phyloP scores from a whole-genome alignment of 73 alveolate genomes.

The Paramecium octaurelia region DNA sequence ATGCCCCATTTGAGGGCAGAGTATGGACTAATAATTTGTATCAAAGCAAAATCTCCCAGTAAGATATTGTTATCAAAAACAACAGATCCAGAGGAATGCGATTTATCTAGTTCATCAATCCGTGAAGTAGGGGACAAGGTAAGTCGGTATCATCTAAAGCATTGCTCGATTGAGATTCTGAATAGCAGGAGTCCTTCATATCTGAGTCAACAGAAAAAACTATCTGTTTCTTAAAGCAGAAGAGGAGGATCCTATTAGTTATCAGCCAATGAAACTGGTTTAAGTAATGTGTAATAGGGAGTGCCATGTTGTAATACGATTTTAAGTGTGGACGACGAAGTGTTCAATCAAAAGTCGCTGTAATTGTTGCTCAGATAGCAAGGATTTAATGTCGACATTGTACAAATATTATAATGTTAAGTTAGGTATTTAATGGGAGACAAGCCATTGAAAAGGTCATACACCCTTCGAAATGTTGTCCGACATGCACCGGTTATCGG shows the following conservation, averaged over 20 bases:
- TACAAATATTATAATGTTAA: background rate
- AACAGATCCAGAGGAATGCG: background rate
- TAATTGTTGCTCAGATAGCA: background rate
- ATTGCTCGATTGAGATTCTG: background rate
- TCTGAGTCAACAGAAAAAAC: background rate
- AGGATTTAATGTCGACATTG: conserved; percentile 46
- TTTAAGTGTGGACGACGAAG: conserved; percentile 58
- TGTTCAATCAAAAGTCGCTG: conserved; percentile 28
- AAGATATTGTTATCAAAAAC: conserved; percentile 11
- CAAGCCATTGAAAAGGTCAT: conserved; percentile 35
- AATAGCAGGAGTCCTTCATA: background rate
- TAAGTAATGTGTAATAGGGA: background rate
- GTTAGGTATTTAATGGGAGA: conserved; percentile 58
- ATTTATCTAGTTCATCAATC: background rate
- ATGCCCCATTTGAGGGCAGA: conserved; percentile 35
- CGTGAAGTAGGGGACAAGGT: background rate
- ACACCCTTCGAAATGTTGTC: conserved; percentile 35
- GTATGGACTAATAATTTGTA: background rate
- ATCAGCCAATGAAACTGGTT: background rate
- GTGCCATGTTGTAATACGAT: conserved; percentile 4
- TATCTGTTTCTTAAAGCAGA: background rate
- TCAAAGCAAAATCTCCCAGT: conserved; percentile 10
- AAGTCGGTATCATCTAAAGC: background rate
- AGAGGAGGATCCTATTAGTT: background rate
- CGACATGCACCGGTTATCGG: conserved; percentile 23